A percentile compares a stretch with the other conserved stretches of the same genome.
phyloP scores from a whole-genome alignment of 441 rosid species.

The Flueggea neowawraea region DNA sequence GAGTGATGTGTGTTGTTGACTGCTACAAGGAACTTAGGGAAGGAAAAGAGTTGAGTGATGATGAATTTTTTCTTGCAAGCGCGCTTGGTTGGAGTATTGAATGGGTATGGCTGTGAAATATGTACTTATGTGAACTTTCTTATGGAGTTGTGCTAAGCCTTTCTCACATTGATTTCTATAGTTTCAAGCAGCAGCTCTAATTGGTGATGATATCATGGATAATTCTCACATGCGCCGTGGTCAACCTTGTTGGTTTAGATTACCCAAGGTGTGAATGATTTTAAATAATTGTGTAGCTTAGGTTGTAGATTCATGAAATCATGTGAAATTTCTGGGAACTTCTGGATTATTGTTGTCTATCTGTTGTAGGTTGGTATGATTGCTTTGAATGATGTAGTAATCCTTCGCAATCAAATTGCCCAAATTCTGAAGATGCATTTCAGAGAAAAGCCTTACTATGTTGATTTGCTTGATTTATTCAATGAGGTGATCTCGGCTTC shows the following conservation, averaged over 20 bases:
- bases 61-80: slow-evolving; percentile 37
- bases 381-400: slow-evolving; percentile 45
- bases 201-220: slow-evolving; percentile 59
- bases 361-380: slow-evolving; percentile 43
- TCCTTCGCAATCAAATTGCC: slow-evolving; percentile 40
- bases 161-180: slow-evolving; percentile 16
- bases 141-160: slow-evolving; percentile 2
- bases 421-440: slow-evolving; percentile 49
- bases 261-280: slow-evolving; percentile 18
- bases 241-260: slow-evolving; percentile 59
- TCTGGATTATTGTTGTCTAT: neutral
- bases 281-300: too few relatives aligned
- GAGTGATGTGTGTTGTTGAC: slow-evolving; percentile 34
- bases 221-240: slow-evolving; percentile 49
- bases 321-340: neutral
- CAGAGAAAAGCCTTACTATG: slow-evolving; percentile 44
- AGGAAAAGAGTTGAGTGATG: slow-evolving; percentile 31
- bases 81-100: slow-evolving; percentile 61
- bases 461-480: slow-evolving; percentile 49
- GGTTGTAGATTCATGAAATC: neutral
- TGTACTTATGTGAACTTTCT: neutral
- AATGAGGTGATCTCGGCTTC: slow-evolving; percentile 34
- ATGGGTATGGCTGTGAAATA: slow-evolving; percentile 33
- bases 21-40: slow-evolving; percentile 40
- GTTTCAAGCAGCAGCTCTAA: slow-evolving; percentile 54